These are phyloP conservation scores for Mycena rebaudengoi DNA, from an alignment of 768 basidiomycete genomes.

Conservation along the genomic window DNA sequence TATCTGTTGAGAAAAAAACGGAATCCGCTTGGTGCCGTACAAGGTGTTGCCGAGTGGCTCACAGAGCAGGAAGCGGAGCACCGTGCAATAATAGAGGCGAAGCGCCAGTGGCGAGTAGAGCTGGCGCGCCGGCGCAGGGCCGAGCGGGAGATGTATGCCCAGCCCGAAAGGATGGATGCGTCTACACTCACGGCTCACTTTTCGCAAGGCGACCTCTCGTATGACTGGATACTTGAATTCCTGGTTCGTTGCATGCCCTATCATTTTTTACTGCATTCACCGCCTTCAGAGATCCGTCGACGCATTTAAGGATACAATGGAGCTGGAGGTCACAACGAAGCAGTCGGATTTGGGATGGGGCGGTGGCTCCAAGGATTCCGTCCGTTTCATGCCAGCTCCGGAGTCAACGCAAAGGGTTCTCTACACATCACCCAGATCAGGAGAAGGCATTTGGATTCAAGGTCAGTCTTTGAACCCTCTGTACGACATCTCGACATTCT, in stretches of 20 bases:
- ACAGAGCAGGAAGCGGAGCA: conserved; percentile 32
- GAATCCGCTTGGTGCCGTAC: conserved; percentile 15
- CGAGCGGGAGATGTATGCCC: background rate
- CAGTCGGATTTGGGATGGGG: conserved; percentile 10
- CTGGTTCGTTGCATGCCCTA: background rate
- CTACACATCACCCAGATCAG: background rate
- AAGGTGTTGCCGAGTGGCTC: conserved; percentile 36
- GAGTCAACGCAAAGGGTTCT: conserved; percentile 2
- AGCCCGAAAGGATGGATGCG: too few species aligned
- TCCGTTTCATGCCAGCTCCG: background rate
- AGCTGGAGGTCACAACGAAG: conserved; percentile 3
- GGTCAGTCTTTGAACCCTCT: background rate
- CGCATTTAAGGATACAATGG: background rate
- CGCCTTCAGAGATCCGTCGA: too few species aligned
- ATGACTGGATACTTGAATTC: conserved; percentile 12
- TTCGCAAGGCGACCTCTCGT: background rate
- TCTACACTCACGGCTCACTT: background rate
- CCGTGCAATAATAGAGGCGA: conserved; percentile 12
- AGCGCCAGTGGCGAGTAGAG: conserved; percentile 13
- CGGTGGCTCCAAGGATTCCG: background rate
- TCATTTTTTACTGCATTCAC: too few species aligned
- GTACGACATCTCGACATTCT: background rate
- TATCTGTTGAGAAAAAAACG: conserved; percentile 40
- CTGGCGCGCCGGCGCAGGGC: too few species aligned
- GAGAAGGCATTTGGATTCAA: conserved; percentile 2